phyloP scores from a whole-genome alignment of 495 filamentous ascomycete species.

The Daldinia grandis region DNA sequence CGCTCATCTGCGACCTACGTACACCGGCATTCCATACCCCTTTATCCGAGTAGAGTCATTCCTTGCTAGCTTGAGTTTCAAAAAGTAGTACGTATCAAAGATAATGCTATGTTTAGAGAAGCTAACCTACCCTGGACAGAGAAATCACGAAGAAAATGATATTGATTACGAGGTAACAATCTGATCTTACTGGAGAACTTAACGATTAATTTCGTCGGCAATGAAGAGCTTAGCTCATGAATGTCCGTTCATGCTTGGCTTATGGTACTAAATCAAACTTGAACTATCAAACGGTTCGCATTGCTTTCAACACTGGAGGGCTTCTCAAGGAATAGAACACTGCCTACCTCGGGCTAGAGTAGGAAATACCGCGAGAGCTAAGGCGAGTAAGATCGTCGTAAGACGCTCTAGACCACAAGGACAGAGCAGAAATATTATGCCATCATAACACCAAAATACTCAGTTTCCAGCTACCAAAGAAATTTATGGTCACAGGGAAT shows the following conservation, averaged over 20 bases:
- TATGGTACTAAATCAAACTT: not conserved
- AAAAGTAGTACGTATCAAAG: not conserved
- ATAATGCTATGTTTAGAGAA: not conserved
- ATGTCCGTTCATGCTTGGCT: not conserved
- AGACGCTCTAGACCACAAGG: not conserved
- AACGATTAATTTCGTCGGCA: no score
- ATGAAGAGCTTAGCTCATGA: not conserved
- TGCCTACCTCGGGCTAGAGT: no score
- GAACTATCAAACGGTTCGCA: not conserved
- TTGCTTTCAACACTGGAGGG: not conserved
- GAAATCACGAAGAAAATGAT: not conserved
- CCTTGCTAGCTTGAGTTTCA: not conserved
- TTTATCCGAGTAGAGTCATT: not conserved
- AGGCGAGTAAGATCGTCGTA: not conserved
- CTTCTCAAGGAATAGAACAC: not conserved
- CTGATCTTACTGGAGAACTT: not conserved
- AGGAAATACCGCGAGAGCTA: no score
- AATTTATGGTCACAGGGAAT: not conserved
- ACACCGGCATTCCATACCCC: not conserved
- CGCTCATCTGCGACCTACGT: not conserved
- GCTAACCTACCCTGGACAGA: not conserved
- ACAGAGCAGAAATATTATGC: not conserved
- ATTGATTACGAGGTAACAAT: not conserved
- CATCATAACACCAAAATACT: not conserved
- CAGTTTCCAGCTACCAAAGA: not conserved